Conservation (phyloP, 768 basidiomycete species). For the Lactarius evosmus region DNA sequence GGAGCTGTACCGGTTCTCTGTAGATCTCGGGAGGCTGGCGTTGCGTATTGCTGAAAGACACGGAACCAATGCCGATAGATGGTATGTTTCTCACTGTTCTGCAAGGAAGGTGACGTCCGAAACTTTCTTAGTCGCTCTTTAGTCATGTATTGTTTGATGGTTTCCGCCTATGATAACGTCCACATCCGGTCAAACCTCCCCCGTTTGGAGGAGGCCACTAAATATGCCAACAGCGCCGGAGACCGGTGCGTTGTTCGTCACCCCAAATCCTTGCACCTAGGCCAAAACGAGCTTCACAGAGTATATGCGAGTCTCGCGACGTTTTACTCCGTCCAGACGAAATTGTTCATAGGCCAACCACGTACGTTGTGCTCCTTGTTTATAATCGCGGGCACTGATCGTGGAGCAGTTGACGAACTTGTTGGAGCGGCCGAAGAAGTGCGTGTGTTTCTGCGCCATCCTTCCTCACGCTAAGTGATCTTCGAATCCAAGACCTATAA, state of each 20-base stretch:
- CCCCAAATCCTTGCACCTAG: background rate
- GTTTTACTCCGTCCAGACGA: constrained; percentile 52
- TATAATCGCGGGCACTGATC: background rate
- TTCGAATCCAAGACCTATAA: constrained; percentile 44
- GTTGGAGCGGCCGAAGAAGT: constrained; percentile 62
- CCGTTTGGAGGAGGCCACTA: constrained; percentile 58
- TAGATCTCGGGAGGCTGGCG: constrained; percentile 63
- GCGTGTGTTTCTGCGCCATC: constrained; percentile 8
- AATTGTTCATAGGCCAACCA: constrained; percentile 60
- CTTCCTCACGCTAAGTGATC: constrained; percentile 1
- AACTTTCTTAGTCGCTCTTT: constrained; percentile 49
- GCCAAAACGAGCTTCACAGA: constrained; percentile 35
- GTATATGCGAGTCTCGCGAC: constrained; percentile 60
- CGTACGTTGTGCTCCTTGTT: constrained; percentile 39
- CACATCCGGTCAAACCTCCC: constrained; percentile 62
- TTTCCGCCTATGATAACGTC: constrained; percentile 63
- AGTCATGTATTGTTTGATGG: constrained; percentile 58
- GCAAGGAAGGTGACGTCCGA: constrained; percentile 12
- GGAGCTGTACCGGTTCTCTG: constrained; percentile 64
- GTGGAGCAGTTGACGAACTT: constrained; percentile 52
- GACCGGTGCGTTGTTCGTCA: constrained; percentile 46
- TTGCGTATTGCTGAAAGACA: constrained; percentile 63
- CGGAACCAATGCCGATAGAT: constrained; percentile 64
- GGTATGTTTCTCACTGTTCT: constrained; percentile 38
- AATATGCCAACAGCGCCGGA: constrained; percentile 63